Evolutionary conservation across 257 asterid genomes (phyloP), one percentile per base, ranked within the genome.

Genomic region (Nemophila menziesii): DNA sequence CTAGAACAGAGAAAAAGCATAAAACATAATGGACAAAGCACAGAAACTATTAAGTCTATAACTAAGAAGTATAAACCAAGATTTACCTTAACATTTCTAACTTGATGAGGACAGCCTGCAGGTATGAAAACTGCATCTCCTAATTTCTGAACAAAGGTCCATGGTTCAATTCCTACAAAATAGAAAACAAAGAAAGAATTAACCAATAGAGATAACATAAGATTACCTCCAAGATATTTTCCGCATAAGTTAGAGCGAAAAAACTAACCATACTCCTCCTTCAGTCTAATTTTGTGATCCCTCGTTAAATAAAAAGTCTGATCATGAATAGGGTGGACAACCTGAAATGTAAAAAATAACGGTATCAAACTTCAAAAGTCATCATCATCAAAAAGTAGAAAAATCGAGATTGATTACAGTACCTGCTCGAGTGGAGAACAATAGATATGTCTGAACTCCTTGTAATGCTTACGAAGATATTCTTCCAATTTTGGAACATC

Each of bases 21-120:
- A 29, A 29, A 29, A 13, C 1, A 7, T 29, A 3, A 29, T 7
- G 9, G 36, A 29, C 36, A 29, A 29, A 29, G 12, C 36, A 29
- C 12, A 13, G 36, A 29, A 13, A 29, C 8, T 2, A 29, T 29
- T 29, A 12, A 13, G 29, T 21, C 12, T 27, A 19, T 15, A 24
- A 12, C 22, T 5, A 46, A 21, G 10, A 37, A 14, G 12, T 34
- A n/a, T 16, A 5, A 8, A 44, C 16, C 11, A 48, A 47, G 46
- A 20, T n/a, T 17, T 62, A 85, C 93, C 95, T 78, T 82, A 39
- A 86, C 66, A 61, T 86, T 86, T 63, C 96, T 68, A 51, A 86
- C 93, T 77, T 86, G 96, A 63, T 86, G 93, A 46, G 96, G 94
- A 54, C 96, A 86, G 22, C 96, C 94, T 2, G 94, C 94, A 52